Conservation (phyloP, 2,329 filamentous ascomycete species). For the Ophiostoma fasciatum region DNA sequence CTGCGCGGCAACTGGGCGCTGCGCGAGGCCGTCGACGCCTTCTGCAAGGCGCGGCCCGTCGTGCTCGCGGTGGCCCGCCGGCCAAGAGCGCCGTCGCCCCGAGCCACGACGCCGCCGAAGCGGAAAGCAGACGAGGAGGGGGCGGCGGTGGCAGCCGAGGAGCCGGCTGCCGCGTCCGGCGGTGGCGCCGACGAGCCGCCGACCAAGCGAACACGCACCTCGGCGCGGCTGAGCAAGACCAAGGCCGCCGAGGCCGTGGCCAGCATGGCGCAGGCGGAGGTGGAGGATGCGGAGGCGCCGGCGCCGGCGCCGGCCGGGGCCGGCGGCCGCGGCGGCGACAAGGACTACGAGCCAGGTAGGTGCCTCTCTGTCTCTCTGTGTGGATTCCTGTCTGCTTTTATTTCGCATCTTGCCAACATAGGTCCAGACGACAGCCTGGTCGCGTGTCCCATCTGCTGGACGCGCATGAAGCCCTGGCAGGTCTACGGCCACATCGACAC, state of each 20-base stretch:
- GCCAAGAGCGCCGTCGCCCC: no score
- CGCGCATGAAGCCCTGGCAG: conserved; percentile 61
- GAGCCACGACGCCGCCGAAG: conserved; percentile 41
- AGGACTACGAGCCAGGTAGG: conserved; percentile 19
- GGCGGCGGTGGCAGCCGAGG: no score
- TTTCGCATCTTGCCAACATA: neutral
- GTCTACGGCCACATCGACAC: conserved; percentile 74
- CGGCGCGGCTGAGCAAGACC: conserved; percentile 31
- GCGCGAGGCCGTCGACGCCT: conserved; percentile 71
- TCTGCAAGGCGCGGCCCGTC: conserved; percentile 46
- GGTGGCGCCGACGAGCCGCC: conserved; percentile 16
- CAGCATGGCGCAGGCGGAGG: conserved; percentile 17
- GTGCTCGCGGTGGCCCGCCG: conserved; percentile 52
- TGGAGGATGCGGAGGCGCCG: conserved; percentile 3
- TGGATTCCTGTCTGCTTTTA: conserved; percentile 3
- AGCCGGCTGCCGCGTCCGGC: no score
- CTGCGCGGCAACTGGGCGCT: conserved; percentile 73
- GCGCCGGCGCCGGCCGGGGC: conserved; percentile 9
- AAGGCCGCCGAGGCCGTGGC: conserved; percentile 23
- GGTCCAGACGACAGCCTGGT: conserved; percentile 56
- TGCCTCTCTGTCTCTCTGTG: neutral
- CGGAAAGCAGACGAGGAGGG: conserved; percentile 29
- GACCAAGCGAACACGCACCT: conserved; percentile 37
- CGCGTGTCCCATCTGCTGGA: conserved; percentile 67
- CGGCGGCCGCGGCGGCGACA: conserved; percentile 17